Evolutionary conservation across 768 basidiomycete genomes (phyloP), one percentile per base, ranked within the genome.

Genomic region (Boletus barrowsii): DNA sequence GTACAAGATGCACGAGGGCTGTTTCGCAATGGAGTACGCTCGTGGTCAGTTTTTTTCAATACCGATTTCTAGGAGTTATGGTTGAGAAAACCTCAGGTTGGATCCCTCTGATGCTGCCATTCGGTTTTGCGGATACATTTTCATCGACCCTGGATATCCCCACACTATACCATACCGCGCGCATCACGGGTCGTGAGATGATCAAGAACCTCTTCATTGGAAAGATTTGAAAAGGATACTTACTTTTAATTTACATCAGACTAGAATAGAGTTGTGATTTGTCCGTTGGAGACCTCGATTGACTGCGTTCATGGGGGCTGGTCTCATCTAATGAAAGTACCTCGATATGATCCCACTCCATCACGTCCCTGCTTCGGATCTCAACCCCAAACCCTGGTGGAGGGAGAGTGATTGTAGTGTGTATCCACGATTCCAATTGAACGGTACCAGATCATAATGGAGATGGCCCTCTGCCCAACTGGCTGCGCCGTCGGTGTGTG

Each of bases 1-100:
- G 72, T 98, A 98, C 74, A 96, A 95, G 71, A 95, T 98, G 90
- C 92, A 92, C 65, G 83, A 94, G 55, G 94, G 93, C 14, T 96
- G 92, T 68, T 98, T 92, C 69, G 97, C 97, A 9, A 73, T 99
- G 59, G 97, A 99, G 71, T 94, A 96, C 62, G 96, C 95, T 40
- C 72, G 88, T 70, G 96, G 96, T 94, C 61, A 37, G 54, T 46
- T 80, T 15, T 35, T 53, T 42, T 36, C 22, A n/a, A n/a, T 46
- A 8, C n/a, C 8, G 33, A 46, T 26, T 43, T 44, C 10, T 39
- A 24, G 32, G 33, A 18, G 7, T 42, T 29, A 24, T 30, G 44
- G 11, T 39, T 26, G 24, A 39, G 11, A 45, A 42, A n/a, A 49
- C 9, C 15, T 10, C 32, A 97, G 95, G 96, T 22, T 98, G 96